A percentile compares a stretch with the other conserved stretches of the same genome.
These are phyloP conservation scores for Aspergillus novoparasiticus DNA, from an alignment of 2,329 filamentous ascomycete genomes.

Conservation along the genomic window DNA sequence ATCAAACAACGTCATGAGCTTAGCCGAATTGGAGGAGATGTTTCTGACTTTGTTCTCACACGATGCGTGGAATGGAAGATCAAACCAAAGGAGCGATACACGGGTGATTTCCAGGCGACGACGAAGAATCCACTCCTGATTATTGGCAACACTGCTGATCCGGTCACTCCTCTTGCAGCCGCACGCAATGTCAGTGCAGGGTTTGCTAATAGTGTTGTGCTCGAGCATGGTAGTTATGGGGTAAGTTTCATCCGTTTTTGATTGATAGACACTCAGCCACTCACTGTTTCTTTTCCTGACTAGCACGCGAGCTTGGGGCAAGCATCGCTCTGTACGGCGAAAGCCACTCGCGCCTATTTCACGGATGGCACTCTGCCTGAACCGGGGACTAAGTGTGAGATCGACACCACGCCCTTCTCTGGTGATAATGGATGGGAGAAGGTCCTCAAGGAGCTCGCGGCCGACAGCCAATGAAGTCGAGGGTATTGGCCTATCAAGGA, in stretches of 20 bases:
- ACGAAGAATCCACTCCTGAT: conserved; percentile 29
- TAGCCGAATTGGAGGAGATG: conserved; percentile 6
- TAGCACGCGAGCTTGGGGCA: neutral
- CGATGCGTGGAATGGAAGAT: conserved; percentile 24
- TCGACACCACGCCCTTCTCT: neutral
- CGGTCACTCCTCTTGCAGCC: conserved; percentile 25
- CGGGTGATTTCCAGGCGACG: conserved; percentile 26
- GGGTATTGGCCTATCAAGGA: no score
- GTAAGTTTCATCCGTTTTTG: neutral
- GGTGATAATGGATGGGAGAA: neutral
- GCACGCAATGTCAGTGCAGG: conserved; percentile 27
- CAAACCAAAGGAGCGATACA: conserved; percentile 25
- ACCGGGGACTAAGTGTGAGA: neutral
- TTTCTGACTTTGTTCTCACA: conserved; percentile 7
- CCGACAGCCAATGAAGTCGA: neutral
- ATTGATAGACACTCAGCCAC: neutral
- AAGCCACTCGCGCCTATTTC: neutral
- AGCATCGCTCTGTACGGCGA: neutral
- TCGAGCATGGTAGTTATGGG: conserved; percentile 27
- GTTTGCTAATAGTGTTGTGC: conserved; percentile 28
- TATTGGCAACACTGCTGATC: conserved; percentile 30
- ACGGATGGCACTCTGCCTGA: neutral
- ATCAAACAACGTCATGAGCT: neutral
- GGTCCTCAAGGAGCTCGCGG: neutral
- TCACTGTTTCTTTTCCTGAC: neutral